phyloP scores from a whole-genome alignment of 2,329 filamentous ascomycete species.

The Fusarium dlaminii region DNA sequence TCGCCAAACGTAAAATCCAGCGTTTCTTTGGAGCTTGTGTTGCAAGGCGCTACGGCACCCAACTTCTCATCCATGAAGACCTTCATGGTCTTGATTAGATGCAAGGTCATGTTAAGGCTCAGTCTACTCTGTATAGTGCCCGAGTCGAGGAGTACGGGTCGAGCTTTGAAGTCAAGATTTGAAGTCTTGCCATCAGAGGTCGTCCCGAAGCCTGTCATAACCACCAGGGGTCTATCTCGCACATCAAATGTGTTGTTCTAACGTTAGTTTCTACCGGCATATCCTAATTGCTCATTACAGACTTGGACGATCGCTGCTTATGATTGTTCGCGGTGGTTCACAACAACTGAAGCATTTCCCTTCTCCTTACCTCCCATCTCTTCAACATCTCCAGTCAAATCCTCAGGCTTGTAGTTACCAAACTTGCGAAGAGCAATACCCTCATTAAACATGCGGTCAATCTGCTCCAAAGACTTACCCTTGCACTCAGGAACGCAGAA shows the following conservation, averaged over 20 bases:
- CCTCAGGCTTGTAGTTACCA: constrained; percentile 18
- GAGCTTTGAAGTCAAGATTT: neutral
- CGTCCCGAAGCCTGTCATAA: neutral
- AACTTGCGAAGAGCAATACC: constrained; percentile 28
- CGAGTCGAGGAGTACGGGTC: neutral
- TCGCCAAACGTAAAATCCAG: neutral
- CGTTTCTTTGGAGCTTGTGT: neutral
- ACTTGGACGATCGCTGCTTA: neutral
- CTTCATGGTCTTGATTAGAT: neutral
- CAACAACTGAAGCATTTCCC: neutral
- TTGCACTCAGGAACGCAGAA: constrained; percentile 36
- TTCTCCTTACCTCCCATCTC: neutral
- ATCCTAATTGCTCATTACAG: accelerated
- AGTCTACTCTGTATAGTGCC: neutral
- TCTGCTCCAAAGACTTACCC: constrained; percentile 34
- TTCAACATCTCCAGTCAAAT: neutral
- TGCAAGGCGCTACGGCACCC: neutral
- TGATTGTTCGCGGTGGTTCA: neutral
- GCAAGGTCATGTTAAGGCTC: neutral
- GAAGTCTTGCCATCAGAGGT: neutral
- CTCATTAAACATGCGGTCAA: constrained; percentile 32
- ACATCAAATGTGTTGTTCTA: too few relatives aligned
- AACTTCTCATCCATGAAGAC: neutral
- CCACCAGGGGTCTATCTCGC: neutral
- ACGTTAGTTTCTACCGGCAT: too few relatives aligned